These are phyloP conservation scores for Aspergillus haitiensis DNA, from an alignment of 495 filamentous ascomycete species.

Conservation along the genomic window DNA sequence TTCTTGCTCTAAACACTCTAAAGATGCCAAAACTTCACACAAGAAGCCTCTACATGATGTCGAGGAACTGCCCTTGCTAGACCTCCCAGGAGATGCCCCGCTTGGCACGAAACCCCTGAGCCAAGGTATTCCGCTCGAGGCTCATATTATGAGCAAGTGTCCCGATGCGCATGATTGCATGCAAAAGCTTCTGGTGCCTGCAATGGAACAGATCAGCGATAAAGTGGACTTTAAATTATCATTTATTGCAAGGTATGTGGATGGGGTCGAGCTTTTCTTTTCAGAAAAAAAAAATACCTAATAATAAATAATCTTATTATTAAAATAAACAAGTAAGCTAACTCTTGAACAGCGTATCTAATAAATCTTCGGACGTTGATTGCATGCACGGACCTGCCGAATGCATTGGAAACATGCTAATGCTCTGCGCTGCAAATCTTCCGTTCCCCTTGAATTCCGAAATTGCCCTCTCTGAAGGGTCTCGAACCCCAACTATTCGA, in stretches of 20 bases:
- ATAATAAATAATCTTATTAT: conserved; percentile 1
- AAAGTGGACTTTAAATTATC: conserved; percentile 91
- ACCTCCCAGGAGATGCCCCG: not conserved
- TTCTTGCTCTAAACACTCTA: conserved; percentile 17
- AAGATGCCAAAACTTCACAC: not conserved
- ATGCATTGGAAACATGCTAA: conserved; percentile 92
- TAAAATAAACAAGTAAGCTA: not conserved
- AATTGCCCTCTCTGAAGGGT: not conserved
- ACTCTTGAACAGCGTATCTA: conserved; percentile 32
- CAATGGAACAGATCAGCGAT: conserved; percentile 75
- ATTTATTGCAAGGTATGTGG: conserved; percentile 76
- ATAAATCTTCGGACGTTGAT: conserved; percentile 39
- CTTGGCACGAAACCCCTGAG: not conserved
- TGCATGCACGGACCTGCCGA: conserved; percentile 90
- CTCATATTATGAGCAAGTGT: conserved; percentile 94
- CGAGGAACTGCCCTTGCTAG: conserved; percentile 8
- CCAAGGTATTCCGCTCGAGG: conserved; percentile 73
- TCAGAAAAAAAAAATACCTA: too few relatives aligned
- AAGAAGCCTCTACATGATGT: conserved; percentile 1
- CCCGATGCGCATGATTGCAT: conserved; percentile 84
- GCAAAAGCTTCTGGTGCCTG: conserved; percentile 74
- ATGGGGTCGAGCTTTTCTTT: too few relatives aligned
- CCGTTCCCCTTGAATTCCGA: conserved; percentile 35
- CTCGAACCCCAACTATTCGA: conserved; percentile 69
- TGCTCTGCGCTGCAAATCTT: conserved; percentile 81